These are phyloP conservation scores for Ophiostoma sp. DNA, from an alignment of 2,329 filamentous ascomycete species.

Conservation along the genomic window DNA sequence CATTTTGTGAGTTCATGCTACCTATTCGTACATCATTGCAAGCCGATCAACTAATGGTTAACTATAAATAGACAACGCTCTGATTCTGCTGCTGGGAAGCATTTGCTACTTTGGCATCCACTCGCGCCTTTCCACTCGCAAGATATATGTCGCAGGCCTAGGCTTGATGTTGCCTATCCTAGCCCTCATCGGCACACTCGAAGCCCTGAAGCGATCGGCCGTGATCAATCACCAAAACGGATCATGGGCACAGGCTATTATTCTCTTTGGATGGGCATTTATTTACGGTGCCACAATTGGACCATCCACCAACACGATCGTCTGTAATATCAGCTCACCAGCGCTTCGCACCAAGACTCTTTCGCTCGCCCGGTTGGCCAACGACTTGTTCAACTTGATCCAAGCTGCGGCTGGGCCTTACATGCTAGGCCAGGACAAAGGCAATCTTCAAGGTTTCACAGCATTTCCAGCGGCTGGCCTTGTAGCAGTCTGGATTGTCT, in stretches of 20 bases:
- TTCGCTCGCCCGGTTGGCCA: constrained; percentile 25
- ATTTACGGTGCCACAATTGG: constrained; percentile 27
- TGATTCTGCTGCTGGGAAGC: constrained; percentile 37
- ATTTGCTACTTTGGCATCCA: constrained; percentile 41
- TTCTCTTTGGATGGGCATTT: constrained; percentile 42
- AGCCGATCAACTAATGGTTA: neutral
- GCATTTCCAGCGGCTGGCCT: constrained; percentile 25
- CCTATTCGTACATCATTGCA: neutral
- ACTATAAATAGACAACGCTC: constrained; percentile 23
- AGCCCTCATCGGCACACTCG: constrained; percentile 42
- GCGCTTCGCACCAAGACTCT: constrained; percentile 28
- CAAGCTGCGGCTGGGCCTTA: constrained; percentile 28
- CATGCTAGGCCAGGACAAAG: constrained; percentile 27
- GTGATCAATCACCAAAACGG: constrained; percentile 29
- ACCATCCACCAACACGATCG: constrained; percentile 27
- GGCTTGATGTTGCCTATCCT: constrained; percentile 35
- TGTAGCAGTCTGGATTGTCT: constrained; percentile 23
- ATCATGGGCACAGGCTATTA: constrained; percentile 39
- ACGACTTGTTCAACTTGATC: constrained; percentile 26
- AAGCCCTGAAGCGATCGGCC: constrained; percentile 35
- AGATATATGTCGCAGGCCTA: constrained; percentile 39
- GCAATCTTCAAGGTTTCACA: constrained; percentile 26
- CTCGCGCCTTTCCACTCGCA: constrained; percentile 41
- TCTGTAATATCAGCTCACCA: constrained; percentile 26
- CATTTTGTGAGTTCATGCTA: constrained; percentile 25